Conservation (phyloP, 768 basidiomycete species). For the Agaricus blazei region DNA sequence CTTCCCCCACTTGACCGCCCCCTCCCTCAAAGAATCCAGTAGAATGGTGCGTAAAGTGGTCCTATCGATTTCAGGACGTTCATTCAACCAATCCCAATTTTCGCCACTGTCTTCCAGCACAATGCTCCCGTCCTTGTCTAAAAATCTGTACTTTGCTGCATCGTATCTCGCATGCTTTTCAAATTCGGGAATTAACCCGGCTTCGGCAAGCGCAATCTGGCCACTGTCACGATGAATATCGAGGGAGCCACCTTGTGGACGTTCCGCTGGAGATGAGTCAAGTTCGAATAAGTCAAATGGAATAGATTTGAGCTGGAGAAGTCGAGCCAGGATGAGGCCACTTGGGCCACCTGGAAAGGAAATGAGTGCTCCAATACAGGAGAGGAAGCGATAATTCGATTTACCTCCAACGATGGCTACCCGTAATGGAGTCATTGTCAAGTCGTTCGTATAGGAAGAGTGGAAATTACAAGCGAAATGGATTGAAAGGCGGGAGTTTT, state of each 20-base stretch:
- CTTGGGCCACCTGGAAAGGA: conserved; percentile 16
- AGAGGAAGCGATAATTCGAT: no score
- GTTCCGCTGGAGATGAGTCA: conserved; percentile 10
- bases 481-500: no score
- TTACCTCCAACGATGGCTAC: no score
- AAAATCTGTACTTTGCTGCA: conserved; percentile 12
- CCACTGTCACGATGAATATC: no score
- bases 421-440: no score
- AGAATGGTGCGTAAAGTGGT: conserved; percentile 19
- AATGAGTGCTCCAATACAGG: neutral
- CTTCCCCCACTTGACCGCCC: conserved; percentile 16
- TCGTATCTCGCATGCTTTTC: conserved; percentile 15
- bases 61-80: conserved; percentile 23
- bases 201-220: neutral
- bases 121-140: conserved; percentile 12
- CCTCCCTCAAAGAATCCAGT: conserved; percentile 17
- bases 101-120: conserved; percentile 5
- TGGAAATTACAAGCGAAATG: no score
- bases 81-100: neutral
- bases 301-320: conserved; percentile 14
- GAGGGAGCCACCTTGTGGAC: no score
- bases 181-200: conserved; percentile 19
- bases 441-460: no score
- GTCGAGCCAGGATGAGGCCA: conserved; percentile 21
- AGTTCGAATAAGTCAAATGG: conserved; percentile 18